These are phyloP conservation scores for Ophiostoma pallidulum DNA, from an alignment of 2,329 filamentous ascomycete species.

Conservation along the genomic window DNA sequence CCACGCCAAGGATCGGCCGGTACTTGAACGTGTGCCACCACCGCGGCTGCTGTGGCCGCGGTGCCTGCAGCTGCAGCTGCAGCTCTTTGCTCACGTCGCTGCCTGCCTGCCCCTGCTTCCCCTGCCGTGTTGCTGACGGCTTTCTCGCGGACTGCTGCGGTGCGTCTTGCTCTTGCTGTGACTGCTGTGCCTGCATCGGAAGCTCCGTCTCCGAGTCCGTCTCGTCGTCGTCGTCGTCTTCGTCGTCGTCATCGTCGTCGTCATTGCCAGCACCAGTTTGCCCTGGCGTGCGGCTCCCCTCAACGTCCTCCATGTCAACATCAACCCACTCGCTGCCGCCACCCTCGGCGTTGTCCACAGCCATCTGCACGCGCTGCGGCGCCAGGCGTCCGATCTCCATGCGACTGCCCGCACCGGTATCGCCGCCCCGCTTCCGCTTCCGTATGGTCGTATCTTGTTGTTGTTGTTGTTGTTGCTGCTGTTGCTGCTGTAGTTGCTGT, in stretches of 20 bases:
- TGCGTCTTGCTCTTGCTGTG: too few relatives aligned
- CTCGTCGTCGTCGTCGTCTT: slow-evolving; percentile 20
- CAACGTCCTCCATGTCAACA: slow-evolving; percentile 25
- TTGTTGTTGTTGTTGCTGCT: background rate
- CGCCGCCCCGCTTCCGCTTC: slow-evolving; percentile 47
- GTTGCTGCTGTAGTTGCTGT: too few relatives aligned
- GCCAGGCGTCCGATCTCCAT: slow-evolving; percentile 38
- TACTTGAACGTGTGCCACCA: slow-evolving; percentile 90
- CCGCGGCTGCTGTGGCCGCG: slow-evolving; percentile 22
- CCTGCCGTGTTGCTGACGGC: background rate
- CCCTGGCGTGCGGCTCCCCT: slow-evolving; percentile 29
- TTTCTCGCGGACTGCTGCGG: background rate
- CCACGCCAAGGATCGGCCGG: slow-evolving; percentile 74
- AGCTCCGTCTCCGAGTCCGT: slow-evolving; percentile 16
- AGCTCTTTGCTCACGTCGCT: slow-evolving; percentile 20
- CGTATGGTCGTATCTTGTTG: slow-evolving; percentile 18
- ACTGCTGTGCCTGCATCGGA: background rate
- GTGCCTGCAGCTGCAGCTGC: slow-evolving; percentile 1
- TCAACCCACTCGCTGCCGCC: slow-evolving; percentile 31
- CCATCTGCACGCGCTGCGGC: slow-evolving; percentile 34
- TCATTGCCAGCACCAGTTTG: too few relatives aligned
- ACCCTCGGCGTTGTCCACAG: slow-evolving; percentile 14
- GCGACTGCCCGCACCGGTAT: slow-evolving; percentile 43
- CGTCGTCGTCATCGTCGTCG: slow-evolving; percentile 1
- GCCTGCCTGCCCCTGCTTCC: background rate